Conservation (phyloP, 2,329 filamentous ascomycete genomes). For the Davidsoniella australis region DNA sequence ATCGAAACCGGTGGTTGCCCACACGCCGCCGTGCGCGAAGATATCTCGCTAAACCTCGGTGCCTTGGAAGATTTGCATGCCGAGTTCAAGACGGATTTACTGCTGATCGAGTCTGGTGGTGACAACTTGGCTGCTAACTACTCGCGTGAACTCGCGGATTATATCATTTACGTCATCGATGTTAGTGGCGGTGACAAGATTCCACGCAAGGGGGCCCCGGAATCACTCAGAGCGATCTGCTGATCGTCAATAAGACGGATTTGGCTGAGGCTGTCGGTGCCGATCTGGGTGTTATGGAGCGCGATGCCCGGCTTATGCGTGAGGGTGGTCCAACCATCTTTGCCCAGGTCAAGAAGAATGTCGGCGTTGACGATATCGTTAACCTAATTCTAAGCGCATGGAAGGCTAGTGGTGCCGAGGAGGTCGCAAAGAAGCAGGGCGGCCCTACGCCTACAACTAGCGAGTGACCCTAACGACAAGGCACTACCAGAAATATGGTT, state of each 20-base stretch:
- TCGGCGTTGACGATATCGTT: slow-evolving; percentile 72
- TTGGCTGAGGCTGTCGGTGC: slow-evolving; percentile 79
- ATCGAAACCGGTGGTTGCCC: slow-evolving; percentile 97
- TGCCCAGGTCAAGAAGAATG: slow-evolving; percentile 86
- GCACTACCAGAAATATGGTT: too few species aligned
- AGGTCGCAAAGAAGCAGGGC: slow-evolving; percentile 33
- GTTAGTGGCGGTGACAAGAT: slow-evolving; percentile 95
- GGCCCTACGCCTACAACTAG: slow-evolving; percentile 38
- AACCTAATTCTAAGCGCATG: slow-evolving; percentile 80
- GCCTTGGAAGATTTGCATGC: slow-evolving; percentile 78
- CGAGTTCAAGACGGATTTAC: slow-evolving; percentile 61
- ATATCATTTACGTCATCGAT: slow-evolving; percentile 97
- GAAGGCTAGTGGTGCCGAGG: slow-evolving; percentile 72
- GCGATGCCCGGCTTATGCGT: slow-evolving; percentile 83
- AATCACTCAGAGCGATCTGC: slow-evolving; percentile 86
- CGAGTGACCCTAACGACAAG: slow-evolving; percentile 2
- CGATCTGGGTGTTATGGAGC: slow-evolving; percentile 83
- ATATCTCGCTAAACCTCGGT: slow-evolving; percentile 85
- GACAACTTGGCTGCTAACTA: slow-evolving; percentile 98
- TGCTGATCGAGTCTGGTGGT: slow-evolving; percentile 88
- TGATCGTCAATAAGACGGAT: slow-evolving; percentile 96
- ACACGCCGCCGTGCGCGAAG: slow-evolving; percentile 91
- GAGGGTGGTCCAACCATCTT: slow-evolving; percentile 93
- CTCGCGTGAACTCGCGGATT: slow-evolving; percentile 84
- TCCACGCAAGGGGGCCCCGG: slow-evolving; percentile 90